These are phyloP conservation scores for Penicillium sp. DNA, from an alignment of 2,329 filamentous ascomycete species.

Conservation along the genomic window DNA sequence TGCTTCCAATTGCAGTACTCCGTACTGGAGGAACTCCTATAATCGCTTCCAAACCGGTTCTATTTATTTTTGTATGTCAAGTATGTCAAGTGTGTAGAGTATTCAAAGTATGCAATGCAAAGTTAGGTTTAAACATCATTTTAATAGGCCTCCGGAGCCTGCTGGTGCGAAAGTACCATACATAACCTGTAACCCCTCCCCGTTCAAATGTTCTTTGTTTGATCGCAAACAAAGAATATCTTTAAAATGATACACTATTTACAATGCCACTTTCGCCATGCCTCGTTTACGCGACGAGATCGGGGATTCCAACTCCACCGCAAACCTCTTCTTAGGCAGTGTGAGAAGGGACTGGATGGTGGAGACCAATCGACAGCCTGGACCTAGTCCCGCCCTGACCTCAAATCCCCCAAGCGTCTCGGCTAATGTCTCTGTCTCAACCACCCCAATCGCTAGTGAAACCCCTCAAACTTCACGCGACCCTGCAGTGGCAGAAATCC, in stretches of 20 bases:
- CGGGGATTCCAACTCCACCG: constrained; percentile 42
- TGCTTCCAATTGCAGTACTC: too few species aligned
- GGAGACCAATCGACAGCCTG: background rate
- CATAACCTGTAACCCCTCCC: too few species aligned
- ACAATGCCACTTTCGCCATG: constrained; percentile 3
- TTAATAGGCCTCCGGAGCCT: too few species aligned
- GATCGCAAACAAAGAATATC: background rate
- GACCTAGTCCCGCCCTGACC: background rate
- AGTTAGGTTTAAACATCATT: too few species aligned
- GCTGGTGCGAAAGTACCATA: too few species aligned
- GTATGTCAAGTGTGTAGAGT: too few species aligned
- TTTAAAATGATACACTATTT: background rate
- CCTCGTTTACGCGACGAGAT: constrained; percentile 20
- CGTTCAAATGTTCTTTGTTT: background rate
- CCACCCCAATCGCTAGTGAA: constrained; percentile 23
- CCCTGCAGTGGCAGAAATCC: constrained; percentile 5
- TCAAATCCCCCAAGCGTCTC: background rate
- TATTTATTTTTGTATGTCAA: too few species aligned
- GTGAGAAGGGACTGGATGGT: constrained; percentile 46
- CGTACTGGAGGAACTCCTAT: too few species aligned
- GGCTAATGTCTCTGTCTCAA: constrained; percentile 10
- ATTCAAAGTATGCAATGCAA: too few species aligned
- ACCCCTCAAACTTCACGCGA: constrained; percentile 8
- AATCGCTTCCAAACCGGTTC: too few species aligned
- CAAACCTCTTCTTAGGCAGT: constrained; percentile 42